A percentile compares a stretch with the other conserved stretches of the same genome.
Conservation (phyloP, 495 filamentous ascomycete genomes). For the Penicillium longicatenatum region DNA sequence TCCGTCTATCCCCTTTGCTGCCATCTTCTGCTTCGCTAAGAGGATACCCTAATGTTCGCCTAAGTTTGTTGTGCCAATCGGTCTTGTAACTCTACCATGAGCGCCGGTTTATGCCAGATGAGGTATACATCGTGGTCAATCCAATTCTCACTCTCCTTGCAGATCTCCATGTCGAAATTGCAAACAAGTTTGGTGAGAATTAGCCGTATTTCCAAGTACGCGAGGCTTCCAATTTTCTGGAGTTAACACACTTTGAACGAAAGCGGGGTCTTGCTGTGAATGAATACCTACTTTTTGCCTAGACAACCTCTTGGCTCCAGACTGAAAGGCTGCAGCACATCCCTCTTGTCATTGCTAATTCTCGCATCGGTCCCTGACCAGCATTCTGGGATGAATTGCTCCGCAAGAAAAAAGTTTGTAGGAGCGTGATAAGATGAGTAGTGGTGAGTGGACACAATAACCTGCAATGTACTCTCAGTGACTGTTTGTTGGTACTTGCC, state of each 20-base stretch:
- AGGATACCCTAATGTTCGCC: too few relatives aligned
- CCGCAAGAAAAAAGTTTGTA: constrained; percentile 3
- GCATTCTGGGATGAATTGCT: constrained; percentile 3
- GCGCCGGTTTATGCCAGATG: constrained; percentile 6
- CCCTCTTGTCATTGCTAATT: constrained; percentile 3
- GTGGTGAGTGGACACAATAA: constrained; percentile 4
- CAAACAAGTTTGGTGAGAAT: constrained; percentile 53
- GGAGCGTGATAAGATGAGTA: constrained; percentile 7
- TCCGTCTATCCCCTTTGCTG: too few relatives aligned
- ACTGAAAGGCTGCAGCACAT: constrained; percentile 7
- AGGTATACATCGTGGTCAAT: constrained; percentile 8
- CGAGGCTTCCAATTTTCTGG: constrained; percentile 23
- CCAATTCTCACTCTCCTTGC: constrained; percentile 5
- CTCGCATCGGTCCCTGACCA: constrained; percentile 4
- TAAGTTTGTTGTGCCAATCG: too few relatives aligned
- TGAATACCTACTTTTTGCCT: constrained; percentile 12
- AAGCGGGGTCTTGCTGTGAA: neutral
- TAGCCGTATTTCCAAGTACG: constrained; percentile 55
- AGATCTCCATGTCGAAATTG: constrained; percentile 43
- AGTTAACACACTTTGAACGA: neutral
- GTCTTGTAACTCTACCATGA: constrained; percentile 3
- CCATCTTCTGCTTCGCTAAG: too few relatives aligned
- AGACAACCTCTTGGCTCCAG: constrained; percentile 4
- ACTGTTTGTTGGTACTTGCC: neutral
- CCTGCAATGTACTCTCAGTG: neutral